Base-by-base conservation (phyloP, 108 stramenopile genomes). In the Aurantiochytrium sp. region DNA sequence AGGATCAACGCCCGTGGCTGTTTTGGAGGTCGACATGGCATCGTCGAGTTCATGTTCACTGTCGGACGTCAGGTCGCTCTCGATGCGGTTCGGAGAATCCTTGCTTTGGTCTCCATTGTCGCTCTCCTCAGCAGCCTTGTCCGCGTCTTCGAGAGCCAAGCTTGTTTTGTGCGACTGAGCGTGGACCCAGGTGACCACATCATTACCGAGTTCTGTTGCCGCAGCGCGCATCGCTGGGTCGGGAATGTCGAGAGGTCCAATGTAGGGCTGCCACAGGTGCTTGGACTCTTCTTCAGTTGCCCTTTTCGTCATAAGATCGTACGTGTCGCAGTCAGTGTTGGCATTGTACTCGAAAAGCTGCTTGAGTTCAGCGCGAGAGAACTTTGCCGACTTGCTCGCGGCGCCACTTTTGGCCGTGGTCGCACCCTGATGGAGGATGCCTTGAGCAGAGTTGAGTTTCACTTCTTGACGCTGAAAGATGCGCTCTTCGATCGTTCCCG, bases 401-500 rank as follows among this genome's bases (percentile, higher is more conserved):
- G 25, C 35, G 35, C 35, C 35, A 35, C 35, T 35, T 2, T 35
- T 35, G 35, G 45, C 6, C 12, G 49, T 35, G n/a, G n/a, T 6
- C 3, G n/a, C 28, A 6, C 19, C 45, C 16, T 83, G 43, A 16
- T 12, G 45, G 0, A 83, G 49, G 23, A 83, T 83, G 25, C 76
- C 76, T 53, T 83, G 49, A 10, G 76, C 76, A 12, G 76, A 83
- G 10, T 43, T 25, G 76, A 83, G 45, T 23, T 83, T 83, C 19
- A 83, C 51, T 23, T 83, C 49, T 83, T 92, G 92, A 18, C 92
- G 83, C 59, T 90, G 89, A 42, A 90, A 43, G 29, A 91, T 90
- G 72, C 91, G 90, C 44, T 96, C 96, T 90, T 98, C 98, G 44
- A 98, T 96, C 0, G 96, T 97, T 1, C 97, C 97, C 5, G 97